These are phyloP conservation scores for Neurospora sp. DNA, from an alignment of 495 filamentous ascomycete genomes.

Conservation along the genomic window DNA sequence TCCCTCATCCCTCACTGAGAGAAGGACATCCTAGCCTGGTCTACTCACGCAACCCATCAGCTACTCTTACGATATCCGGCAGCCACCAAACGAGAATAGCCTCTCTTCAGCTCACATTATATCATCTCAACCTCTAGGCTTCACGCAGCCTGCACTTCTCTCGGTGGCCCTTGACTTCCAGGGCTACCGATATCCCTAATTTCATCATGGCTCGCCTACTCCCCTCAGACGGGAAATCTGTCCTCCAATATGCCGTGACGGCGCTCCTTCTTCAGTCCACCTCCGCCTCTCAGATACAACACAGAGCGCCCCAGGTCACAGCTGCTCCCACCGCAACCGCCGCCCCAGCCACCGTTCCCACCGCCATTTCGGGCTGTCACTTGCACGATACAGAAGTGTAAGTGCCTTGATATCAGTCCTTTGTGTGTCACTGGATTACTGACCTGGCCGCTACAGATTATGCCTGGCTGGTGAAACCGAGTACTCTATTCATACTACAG, in stretches of 20 bases:
- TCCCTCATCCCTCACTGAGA: not conserved
- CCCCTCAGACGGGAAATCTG: conserved; percentile 1
- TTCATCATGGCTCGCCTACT: conserved; percentile 6
- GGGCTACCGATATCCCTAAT: not conserved
- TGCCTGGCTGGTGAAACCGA: conserved; percentile 9
- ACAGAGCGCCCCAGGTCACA: conserved; percentile 7
- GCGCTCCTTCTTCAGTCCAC: not conserved
- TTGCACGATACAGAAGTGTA: conserved; percentile 3
- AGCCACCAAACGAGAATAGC: not conserved
- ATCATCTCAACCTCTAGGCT: not conserved
- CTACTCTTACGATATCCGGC: not conserved
- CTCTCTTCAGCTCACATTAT: not conserved
- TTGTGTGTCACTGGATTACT: not conserved
- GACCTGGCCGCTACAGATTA: conserved; percentile 1
- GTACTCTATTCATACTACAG: conserved; percentile 4
- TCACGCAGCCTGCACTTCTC: not conserved
- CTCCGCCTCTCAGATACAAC: conserved; percentile 2
- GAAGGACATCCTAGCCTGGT: not conserved
- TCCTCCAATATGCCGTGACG: conserved; percentile 10
- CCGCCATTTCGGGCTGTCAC: conserved; percentile 12
- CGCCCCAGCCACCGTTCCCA: conserved; percentile 4
- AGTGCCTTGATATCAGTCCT: not conserved
- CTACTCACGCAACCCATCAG: not conserved
- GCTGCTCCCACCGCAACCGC: not conserved
- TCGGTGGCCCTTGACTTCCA: not conserved